phyloP scores from a whole-genome alignment of 306 rosid species.

The Acacia acuminata region DNA sequence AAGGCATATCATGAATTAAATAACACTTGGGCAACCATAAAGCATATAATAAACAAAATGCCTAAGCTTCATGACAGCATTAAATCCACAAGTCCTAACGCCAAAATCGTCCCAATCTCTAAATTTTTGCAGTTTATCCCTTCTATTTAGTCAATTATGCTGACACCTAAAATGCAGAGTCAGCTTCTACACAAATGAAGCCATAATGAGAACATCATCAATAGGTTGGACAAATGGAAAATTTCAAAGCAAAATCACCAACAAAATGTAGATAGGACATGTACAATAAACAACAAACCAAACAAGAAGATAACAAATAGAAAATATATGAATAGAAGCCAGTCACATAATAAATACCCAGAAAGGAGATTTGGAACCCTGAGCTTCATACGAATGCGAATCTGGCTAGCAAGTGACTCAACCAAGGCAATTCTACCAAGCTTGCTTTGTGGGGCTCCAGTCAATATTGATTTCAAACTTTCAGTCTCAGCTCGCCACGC shows the following conservation, averaged over 20 bases:
- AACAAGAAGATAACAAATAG: not conserved
- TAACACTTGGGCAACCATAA: not conserved
- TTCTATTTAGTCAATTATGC: conserved; percentile 2
- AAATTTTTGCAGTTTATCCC: not conserved
- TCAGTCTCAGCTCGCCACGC: conserved; percentile 99
- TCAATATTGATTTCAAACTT: conserved; percentile 88
- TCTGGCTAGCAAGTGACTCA: conserved; percentile 88
- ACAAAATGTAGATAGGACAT: conserved; percentile 16
- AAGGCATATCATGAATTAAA: not conserved
- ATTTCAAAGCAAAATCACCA: not conserved
- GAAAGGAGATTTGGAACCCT: conserved; percentile 92
- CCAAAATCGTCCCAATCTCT: conserved; percentile 9
- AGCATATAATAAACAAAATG: not conserved
- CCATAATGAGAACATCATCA: not conserved
- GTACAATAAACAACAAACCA: conserved; percentile 4
- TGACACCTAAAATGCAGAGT: not conserved
- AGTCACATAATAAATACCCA: conserved; percentile 61
- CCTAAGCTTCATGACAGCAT: not conserved
- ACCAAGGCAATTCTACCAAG: conserved; percentile 96
- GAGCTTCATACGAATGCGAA: conserved; percentile 88
- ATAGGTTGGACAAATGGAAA: not conserved
- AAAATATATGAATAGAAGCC: conserved; percentile 2
- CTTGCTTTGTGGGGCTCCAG: conserved; percentile 96
- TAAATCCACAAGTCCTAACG: not conserved
- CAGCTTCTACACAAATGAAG: not conserved